Base-by-base conservation (phyloP, 768 basidiomycete species). In the Candolleomyces aberdarensis region DNA sequence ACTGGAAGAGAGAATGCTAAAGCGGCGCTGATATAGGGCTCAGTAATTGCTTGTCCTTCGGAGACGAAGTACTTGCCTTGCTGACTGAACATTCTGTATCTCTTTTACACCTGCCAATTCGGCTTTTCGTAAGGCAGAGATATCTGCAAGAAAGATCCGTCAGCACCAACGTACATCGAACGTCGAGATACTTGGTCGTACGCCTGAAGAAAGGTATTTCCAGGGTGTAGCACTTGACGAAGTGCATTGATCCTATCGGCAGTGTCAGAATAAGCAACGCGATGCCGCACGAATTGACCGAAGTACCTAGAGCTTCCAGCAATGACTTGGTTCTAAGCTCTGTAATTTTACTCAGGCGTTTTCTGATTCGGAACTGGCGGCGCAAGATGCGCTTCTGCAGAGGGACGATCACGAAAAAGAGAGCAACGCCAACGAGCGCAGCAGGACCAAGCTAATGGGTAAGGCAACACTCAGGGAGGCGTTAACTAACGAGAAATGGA, bases 161-260 rank as follows among this genome's bases (percentile, higher is more conserved):
- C 31, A 46, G 43, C 19, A 50, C 9, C 10, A 40, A 39, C 43
- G 41, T 13, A 13, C 11, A 11, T 31, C 31, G 3, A 36, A 10
- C 9, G 44, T 61, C 36, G n/a, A 61, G 56, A 36, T 14, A 58
- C n/a, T 44, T 32, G 22, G 3, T 72, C 80, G 70, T 62, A 87
- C 88, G 78, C 62, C 84, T 77, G 49, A 89, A 70, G 71, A 88
- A 89, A 0, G 88, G 86, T 1, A 78, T 63, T 72, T 91, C 89
- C 62, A 89, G 89, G 22, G 83, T 85, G 69, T 90, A 91, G 65
- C 85, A 88, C 70, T 89, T 89, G 58, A 91, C 83, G 20, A 89
- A 80, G 3, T 85, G 80, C 86, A 90, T 88, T 1, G 79, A 81
- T 52, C 82, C 83, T 80, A 56, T 39, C 11, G n/a, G 2, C 41